A percentile compares a stretch with the other conserved stretches of the same genome.
These are phyloP conservation scores for Coniochaeta ligniaria DNA, from an alignment of 2,329 filamentous ascomycete species.

Conservation along the genomic window DNA sequence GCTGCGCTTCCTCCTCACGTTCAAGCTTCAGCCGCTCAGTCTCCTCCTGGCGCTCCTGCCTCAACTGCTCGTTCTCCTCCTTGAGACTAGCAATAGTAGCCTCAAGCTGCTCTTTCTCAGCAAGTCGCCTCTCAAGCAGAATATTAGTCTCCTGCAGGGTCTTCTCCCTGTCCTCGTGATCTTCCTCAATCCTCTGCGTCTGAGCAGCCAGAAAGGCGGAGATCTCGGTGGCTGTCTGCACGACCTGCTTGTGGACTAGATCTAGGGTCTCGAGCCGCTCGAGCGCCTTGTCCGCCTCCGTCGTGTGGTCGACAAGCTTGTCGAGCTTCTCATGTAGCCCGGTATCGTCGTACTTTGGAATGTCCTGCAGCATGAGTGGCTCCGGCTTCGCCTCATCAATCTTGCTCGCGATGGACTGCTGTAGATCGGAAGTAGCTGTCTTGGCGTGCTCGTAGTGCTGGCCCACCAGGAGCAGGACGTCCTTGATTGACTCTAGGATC, in stretches of 20 bases:
- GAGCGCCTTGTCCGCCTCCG: slow-evolving; percentile 61
- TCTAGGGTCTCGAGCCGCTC: slow-evolving; percentile 76
- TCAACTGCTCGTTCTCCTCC: slow-evolving; percentile 27
- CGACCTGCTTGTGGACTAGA: slow-evolving; percentile 81
- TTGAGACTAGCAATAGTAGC: slow-evolving; percentile 40
- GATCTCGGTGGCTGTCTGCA: slow-evolving; percentile 76
- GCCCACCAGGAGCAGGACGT: slow-evolving; percentile 74
- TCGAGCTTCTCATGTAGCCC: slow-evolving; percentile 52
- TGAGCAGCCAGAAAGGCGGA: slow-evolving; percentile 74
- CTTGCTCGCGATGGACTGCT: slow-evolving; percentile 41
- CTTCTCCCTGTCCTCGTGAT: slow-evolving; percentile 71
- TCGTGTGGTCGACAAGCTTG: slow-evolving; percentile 54
- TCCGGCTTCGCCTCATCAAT: slow-evolving; percentile 57
- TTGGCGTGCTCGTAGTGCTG: slow-evolving; percentile 88
- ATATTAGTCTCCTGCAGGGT: slow-evolving; percentile 73
- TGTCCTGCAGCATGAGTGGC: slow-evolving; percentile 46
- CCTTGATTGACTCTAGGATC: slow-evolving; percentile 77
- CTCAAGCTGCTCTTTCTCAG: slow-evolving; percentile 46
- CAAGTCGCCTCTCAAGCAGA: slow-evolving; percentile 60
- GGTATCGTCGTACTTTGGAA: slow-evolving; percentile 60
- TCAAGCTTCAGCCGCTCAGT: slow-evolving; percentile 6
- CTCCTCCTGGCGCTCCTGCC: slow-evolving; percentile 10
- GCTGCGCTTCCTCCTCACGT: slow-evolving; percentile 13
- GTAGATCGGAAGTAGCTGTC: slow-evolving; percentile 41
- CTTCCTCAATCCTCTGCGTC: slow-evolving; percentile 65